phyloP scores from a whole-genome alignment of 768 basidiomycete genomes.

The Lactarius hengduanensis region DNA sequence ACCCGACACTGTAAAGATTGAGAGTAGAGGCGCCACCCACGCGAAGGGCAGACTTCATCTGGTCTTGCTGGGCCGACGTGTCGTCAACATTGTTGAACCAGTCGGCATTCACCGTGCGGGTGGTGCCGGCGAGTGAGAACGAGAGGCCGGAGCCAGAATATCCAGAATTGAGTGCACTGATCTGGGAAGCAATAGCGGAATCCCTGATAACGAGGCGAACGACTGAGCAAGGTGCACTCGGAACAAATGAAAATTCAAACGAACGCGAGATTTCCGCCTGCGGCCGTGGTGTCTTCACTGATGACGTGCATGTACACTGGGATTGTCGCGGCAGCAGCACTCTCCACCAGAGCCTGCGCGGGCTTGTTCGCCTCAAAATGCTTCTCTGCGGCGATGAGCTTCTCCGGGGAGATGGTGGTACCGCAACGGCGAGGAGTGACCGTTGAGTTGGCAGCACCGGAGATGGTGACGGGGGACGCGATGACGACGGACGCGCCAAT shows the following conservation, averaged over 20 bases:
- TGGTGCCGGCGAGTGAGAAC: constrained; percentile 44
- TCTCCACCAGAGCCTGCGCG: constrained; percentile 15
- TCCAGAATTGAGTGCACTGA: constrained; percentile 43
- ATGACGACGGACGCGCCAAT: constrained; percentile 34
- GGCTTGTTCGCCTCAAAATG: constrained; percentile 43
- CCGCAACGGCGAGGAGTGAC: neutral
- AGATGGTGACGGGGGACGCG: constrained; percentile 32
- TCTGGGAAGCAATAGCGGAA: constrained; percentile 44
- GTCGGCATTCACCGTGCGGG: constrained; percentile 43
- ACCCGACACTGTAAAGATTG: constrained; percentile 55
- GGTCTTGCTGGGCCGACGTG: constrained; percentile 37
- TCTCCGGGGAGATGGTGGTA: constrained; percentile 36
- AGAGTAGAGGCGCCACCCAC: constrained; percentile 42
- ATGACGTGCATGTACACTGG: constrained; percentile 49
- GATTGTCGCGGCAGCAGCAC: constrained; percentile 31
- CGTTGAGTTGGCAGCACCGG: constrained; percentile 25
- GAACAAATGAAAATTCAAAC: constrained; percentile 19
- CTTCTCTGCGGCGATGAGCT: constrained; percentile 40
- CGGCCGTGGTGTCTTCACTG: constrained; percentile 39
- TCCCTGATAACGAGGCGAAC: constrained; percentile 18
- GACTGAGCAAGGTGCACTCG: neutral
- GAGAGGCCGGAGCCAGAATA: constrained; percentile 41
- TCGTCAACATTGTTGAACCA: constrained; percentile 48
- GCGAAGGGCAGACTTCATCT: constrained; percentile 50
- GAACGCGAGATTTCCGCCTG: constrained; percentile 46